Base-by-base conservation (phyloP, 345 rosid genomes). In the Eucalyptus erythrocorys region DNA sequence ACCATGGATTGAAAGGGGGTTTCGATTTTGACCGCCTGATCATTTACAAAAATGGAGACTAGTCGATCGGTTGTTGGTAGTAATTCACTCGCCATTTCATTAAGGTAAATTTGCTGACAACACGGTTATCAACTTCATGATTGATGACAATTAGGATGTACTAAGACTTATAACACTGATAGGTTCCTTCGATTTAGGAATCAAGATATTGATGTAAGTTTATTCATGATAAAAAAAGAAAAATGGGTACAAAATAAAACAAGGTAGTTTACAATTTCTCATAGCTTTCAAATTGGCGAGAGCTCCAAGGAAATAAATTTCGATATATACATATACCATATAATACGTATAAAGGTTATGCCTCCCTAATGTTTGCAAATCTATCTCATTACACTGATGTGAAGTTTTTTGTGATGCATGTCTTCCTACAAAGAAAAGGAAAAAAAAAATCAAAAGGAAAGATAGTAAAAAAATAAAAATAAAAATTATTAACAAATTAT, bases 151-250 rank as follows among this genome's bases (percentile, higher is more conserved):
- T 9, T 71, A 17, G 7, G 7, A 71, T 13, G 3, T 71, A 71
- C 0, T 21, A 34, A 40, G 24, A 71, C 22, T 4, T 0, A 34
- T 34, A 34, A 37, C 6, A 8, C 42, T 0, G 6, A 1, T 66
- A 32, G 79, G 6, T 66, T 32, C 79, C 6, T 32, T 66, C 12
- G 2, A 32, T 66, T 66, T 66, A 15, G 2, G 24, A 8, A 34
- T 34, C 43, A 34, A 8, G 80, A 68, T 34, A 68, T 68, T 34
- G 80, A 34, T 4, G 24, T 32, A 15, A 32, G 22, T 34, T 34
- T 34, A 16, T 34, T 34, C 43, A 17, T 16, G 24, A 32, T 68
- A 8, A 13, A 32, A 19, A 9, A 68, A 32, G n/a, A n/a, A 68
- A 68, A 14, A 13, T 4, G 10, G 11, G 1, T 32, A 66, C 16